These are phyloP conservation scores for Naganishia albida DNA, from an alignment of 1,284 basidiomycete genomes.

Conservation along the genomic window DNA sequence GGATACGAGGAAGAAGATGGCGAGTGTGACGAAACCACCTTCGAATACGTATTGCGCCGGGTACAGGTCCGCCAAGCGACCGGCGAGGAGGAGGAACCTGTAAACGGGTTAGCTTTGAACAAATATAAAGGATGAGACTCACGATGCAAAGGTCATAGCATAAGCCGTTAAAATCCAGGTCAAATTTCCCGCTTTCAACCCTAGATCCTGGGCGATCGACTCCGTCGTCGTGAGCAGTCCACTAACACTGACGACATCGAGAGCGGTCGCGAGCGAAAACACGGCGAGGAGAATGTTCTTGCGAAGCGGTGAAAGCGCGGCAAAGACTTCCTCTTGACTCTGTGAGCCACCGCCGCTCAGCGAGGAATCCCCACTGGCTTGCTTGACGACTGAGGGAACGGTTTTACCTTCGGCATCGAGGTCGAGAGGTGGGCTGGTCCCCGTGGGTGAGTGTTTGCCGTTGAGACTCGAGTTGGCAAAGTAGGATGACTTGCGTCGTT, in stretches of 20 bases:
- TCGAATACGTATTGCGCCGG: conserved; percentile 47
- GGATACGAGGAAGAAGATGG: conserved; percentile 43
- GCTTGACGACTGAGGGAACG: conserved; percentile 7
- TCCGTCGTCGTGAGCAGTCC: conserved; percentile 29
- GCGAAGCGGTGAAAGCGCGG: conserved; percentile 8
- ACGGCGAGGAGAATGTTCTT: conserved; percentile 19
- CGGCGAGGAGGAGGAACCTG: conserved; percentile 47
- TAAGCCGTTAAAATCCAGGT: conserved; percentile 32
- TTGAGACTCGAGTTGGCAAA: conserved; percentile 9
- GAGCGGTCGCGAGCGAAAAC: conserved; percentile 28
- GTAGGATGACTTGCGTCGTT: conserved; percentile 15
- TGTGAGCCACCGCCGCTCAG: neutral
- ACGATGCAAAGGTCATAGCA: conserved; percentile 31
- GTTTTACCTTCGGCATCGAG: neutral
- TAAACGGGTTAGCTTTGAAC: neutral
- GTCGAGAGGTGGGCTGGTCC: conserved; percentile 11
- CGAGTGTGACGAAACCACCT: conserved; percentile 44
- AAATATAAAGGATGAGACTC: neutral
- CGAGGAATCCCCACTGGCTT: neutral
- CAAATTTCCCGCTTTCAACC: conserved; percentile 23
- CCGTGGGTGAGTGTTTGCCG: conserved; percentile 1
- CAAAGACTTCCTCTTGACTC: conserved; percentile 18
- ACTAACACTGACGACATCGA: conserved; percentile 31
- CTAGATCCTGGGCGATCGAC: conserved; percentile 19
- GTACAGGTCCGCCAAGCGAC: conserved; percentile 47